Conservation (phyloP, 257 asterid species). For the Fraxinus cuspidata region DNA sequence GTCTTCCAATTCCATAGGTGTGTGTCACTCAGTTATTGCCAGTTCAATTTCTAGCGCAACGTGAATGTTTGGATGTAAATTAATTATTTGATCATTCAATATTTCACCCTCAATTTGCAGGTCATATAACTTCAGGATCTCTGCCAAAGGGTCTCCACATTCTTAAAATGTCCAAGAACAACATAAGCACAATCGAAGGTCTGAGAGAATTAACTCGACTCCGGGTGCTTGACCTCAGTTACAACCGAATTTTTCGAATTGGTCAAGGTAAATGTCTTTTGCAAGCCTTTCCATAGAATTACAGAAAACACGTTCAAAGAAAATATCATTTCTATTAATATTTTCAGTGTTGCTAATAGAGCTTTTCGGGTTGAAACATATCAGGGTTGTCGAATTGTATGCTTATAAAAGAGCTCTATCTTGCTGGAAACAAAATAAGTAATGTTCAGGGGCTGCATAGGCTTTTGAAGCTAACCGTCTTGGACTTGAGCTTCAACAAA, state of each 20-base stretch:
- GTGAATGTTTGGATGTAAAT: not conserved
- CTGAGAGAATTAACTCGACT: conserved; percentile 72
- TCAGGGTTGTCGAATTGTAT: conserved; percentile 72
- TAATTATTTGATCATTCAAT: not conserved
- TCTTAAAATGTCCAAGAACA: conserved; percentile 76
- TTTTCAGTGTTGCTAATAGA: conserved; percentile 11
- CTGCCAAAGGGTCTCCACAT: conserved; percentile 84
- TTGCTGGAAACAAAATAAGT: conserved; percentile 85
- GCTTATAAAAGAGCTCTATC: conserved; percentile 71
- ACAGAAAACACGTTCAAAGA: not conserved
- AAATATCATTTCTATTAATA: not conserved
- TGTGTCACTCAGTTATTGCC: conserved; percentile 6
- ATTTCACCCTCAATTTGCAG: conserved; percentile 43
- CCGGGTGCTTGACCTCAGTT: conserved; percentile 82
- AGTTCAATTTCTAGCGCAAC: not conserved
- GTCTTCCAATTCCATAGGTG: conserved; percentile 78
- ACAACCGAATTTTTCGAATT: conserved; percentile 71
- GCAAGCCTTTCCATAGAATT: conserved; percentile 4
- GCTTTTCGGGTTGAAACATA: conserved; percentile 10
- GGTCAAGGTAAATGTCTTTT: conserved; percentile 63
- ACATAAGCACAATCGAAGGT: conserved; percentile 72
- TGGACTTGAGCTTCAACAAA: conserved; percentile 86
- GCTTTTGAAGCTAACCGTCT: conserved; percentile 63
- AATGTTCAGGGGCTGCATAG: conserved; percentile 81
- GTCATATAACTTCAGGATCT: conserved; percentile 64